Conservation (phyloP, 305 asterid genomes). For the Plantago rigida region DNA sequence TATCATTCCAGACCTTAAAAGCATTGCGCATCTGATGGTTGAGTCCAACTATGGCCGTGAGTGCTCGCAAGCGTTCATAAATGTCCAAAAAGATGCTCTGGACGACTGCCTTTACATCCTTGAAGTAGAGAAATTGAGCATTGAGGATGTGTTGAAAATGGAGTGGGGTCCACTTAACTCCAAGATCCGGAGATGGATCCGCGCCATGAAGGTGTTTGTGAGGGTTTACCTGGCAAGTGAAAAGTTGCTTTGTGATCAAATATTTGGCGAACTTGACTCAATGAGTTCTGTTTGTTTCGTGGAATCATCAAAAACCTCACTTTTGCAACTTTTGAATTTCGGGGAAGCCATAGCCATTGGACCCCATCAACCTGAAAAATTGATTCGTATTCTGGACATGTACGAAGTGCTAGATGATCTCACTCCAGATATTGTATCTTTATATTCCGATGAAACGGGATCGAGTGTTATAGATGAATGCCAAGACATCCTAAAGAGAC, state of each 20-base stretch:
- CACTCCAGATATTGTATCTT: constrained; percentile 41
- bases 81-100: constrained; percentile 66
- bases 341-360: constrained; percentile 80
- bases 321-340: constrained; percentile 66
- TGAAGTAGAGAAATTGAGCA: constrained; percentile 72
- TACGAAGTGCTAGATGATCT: constrained; percentile 73
- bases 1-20: constrained; percentile 52
- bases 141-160: constrained; percentile 84
- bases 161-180: constrained; percentile 70
- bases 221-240: constrained; percentile 80
- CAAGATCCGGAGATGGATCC: constrained; percentile 75
- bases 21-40: constrained; percentile 67
- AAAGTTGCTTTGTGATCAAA: constrained; percentile 66
- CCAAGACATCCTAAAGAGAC: constrained; percentile 44
- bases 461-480: constrained; percentile 47
- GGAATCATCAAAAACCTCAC: constrained; percentile 63
- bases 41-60: constrained; percentile 72
- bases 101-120: constrained; percentile 79
- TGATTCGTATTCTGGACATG: constrained; percentile 79
- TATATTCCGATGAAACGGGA: constrained; percentile 51
- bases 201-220: constrained; percentile 79
- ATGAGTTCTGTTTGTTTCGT: constrained; percentile 48
- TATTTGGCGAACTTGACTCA: constrained; percentile 59
- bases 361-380: constrained; percentile 75
- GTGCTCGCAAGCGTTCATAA: constrained; percentile 68